These are phyloP conservation scores for Elsinoe australis DNA, from an alignment of 2,329 filamentous ascomycete genomes.

Conservation along the genomic window DNA sequence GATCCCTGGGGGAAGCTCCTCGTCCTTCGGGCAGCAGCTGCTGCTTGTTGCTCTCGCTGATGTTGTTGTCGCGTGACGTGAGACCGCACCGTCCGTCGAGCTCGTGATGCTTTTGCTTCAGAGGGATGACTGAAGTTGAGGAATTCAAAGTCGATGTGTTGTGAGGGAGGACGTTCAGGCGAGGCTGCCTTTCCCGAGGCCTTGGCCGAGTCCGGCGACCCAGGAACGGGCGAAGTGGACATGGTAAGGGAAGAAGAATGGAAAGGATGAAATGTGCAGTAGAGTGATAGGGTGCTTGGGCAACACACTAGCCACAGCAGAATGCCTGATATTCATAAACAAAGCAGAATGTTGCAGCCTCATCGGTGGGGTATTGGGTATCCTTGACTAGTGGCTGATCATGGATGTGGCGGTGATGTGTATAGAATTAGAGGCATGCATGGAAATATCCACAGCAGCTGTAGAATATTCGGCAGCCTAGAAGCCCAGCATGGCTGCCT, in stretches of 20 bases:
- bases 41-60: constrained; percentile 24
- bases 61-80: constrained; percentile 31
- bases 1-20: constrained; percentile 17
- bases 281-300: neutral
- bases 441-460: constrained; percentile 11
- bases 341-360: constrained; percentile 12
- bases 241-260: constrained; percentile 10
- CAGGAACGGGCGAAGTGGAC: constrained; percentile 5
- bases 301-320: constrained; percentile 10
- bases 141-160: constrained; percentile 16
- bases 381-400: constrained; percentile 5
- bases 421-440: neutral
- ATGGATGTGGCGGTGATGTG: constrained; percentile 1
- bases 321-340: constrained; percentile 11
- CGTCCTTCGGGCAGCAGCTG: constrained; percentile 22
- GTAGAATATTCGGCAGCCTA: neutral
- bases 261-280: neutral
- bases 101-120: constrained; percentile 28
- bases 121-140: constrained; percentile 26
- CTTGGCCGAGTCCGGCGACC: constrained; percentile 13
- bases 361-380: constrained; percentile 1
- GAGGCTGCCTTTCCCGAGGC: neutral
- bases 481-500: neutral
- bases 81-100: constrained; percentile 30
- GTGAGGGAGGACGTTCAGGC: constrained; percentile 11